Evolutionary conservation across 2,329 filamentous ascomycete species (phyloP).

Genomic region (Fusarium mundagurra): DNA sequence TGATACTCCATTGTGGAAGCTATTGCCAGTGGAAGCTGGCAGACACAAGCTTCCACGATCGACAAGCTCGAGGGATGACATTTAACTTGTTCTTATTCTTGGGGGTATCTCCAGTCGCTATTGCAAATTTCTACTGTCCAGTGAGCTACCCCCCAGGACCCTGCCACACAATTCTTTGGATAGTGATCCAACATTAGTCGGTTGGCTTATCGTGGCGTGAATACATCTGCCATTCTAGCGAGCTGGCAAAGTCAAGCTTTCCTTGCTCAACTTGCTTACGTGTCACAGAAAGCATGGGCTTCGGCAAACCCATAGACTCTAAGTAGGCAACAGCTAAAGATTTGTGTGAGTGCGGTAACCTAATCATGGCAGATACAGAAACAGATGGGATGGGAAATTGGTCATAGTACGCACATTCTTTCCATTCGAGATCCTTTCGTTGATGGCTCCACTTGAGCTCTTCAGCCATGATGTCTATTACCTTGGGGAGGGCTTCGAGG

Average conservation of each 20-base stretch:
- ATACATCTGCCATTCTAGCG: conserved; percentile 70
- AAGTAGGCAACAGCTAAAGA: conserved; percentile 66
- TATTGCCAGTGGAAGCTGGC: neutral
- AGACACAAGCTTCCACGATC: neutral
- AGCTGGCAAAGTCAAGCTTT: conserved; percentile 66
- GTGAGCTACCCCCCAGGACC: neutral
- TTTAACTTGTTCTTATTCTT: neutral
- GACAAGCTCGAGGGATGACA: neutral
- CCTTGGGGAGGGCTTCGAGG: conserved; percentile 81
- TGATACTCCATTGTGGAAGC: neutral
- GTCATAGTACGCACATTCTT: conserved; percentile 64
- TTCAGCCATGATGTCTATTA: conserved; percentile 90
- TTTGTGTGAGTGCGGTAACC: conserved; percentile 3
- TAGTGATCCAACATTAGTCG: conserved; percentile 36
- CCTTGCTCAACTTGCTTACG: conserved; percentile 69
- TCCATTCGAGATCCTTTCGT: conserved; percentile 84
- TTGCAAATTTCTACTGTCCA: neutral
- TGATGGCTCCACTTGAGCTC: conserved; percentile 81
- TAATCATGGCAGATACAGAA: conserved; percentile 9
- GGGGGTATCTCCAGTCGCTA: neutral
- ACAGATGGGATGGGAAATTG: neutral
- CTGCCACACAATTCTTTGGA: neutral
- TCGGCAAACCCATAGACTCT: conserved; percentile 72
- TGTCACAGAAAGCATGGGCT: conserved; percentile 66
- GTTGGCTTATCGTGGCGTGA: conserved; percentile 66